Evolutionary conservation across 352 stramenopile genomes (phyloP).

Genomic region (Globisporangium nodosum): DNA sequence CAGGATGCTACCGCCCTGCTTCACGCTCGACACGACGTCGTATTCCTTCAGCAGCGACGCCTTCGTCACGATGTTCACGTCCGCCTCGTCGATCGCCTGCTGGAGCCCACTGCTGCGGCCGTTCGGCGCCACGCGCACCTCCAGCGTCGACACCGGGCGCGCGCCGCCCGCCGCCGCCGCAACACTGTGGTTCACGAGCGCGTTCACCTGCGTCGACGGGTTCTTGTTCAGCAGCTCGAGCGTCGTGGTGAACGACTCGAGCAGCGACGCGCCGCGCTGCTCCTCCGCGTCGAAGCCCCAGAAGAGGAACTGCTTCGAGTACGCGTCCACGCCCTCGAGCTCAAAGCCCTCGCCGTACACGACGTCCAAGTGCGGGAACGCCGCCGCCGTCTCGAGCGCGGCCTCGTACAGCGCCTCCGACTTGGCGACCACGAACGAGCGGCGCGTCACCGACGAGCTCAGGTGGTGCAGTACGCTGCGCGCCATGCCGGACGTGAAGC

Average conservation of each 20-base stretch:
- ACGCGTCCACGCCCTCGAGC: constrained; percentile 32
- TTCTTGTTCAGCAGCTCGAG: constrained; percentile 58
- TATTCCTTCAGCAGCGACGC: constrained; percentile 39
- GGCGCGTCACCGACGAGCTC: constrained; percentile 27
- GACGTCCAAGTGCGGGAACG: constrained; percentile 55
- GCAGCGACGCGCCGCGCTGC: constrained; percentile 27
- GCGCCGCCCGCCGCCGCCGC: constrained; percentile 8
- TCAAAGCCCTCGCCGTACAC: constrained; percentile 44
- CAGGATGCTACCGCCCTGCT: constrained; percentile 46
- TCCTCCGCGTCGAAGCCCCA: constrained; percentile 81
- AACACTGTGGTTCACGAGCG: constrained; percentile 47
- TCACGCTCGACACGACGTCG: constrained; percentile 48
- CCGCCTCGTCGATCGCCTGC: constrained; percentile 46
- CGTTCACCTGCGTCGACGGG: constrained; percentile 54
- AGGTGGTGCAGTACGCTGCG: constrained; percentile 63
- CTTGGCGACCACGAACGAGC: constrained; percentile 81
- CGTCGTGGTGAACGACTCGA: constrained; percentile 29
- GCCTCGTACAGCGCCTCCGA: constrained; percentile 57
- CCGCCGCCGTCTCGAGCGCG: constrained; percentile 31
- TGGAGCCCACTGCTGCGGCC: constrained; percentile 26
- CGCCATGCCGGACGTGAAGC: constrained; percentile 66
- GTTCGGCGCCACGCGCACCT: constrained; percentile 49
- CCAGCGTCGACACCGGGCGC: constrained; percentile 42
- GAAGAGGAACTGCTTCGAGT: constrained; percentile 88
- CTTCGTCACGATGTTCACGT: constrained; percentile 54